These are phyloP conservation scores for Irpex sp. DNA, from an alignment of 1,284 basidiomycete species.

Conservation along the genomic window DNA sequence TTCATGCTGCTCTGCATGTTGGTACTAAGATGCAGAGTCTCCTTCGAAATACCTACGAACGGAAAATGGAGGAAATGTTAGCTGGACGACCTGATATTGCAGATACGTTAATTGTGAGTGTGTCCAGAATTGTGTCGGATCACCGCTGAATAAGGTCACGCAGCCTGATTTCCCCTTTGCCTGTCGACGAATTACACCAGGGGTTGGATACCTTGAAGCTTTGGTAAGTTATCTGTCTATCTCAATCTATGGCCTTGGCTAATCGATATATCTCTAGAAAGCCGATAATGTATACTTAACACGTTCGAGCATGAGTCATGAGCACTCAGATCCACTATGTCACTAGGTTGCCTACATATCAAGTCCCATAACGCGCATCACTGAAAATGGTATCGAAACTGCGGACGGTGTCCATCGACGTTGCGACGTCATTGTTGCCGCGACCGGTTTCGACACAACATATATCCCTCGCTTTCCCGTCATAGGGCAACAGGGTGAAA, in stretches of 20 bases:
- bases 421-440: constrained; percentile 54
- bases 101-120: constrained; percentile 29
- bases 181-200: constrained; percentile 55
- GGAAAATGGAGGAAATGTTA: no score
- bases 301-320: no score
- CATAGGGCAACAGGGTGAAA: constrained; percentile 42
- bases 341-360: constrained; percentile 23
- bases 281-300: no score
- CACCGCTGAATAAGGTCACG: no score
- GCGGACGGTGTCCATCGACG: constrained; percentile 44
- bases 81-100: constrained; percentile 31
- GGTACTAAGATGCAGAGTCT: constrained; percentile 36
- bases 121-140: no score
- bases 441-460: constrained; percentile 47
- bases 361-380: constrained; percentile 40
- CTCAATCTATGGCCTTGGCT: no score
- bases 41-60: constrained; percentile 35
- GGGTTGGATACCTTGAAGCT: constrained; percentile 57
- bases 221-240: constrained; percentile 24
- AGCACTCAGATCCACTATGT: no score
- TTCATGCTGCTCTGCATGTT: constrained; percentile 37
- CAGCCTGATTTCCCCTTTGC: constrained; percentile 51
- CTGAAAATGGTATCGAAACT: constrained; percentile 47
- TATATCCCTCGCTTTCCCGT: constrained; percentile 43
- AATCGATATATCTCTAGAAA: no score